A percentile compares a stretch with the other conserved stretches of the same genome.
phyloP scores from a whole-genome alignment of 306 rosid species.

The Corylus avellana region DNA sequence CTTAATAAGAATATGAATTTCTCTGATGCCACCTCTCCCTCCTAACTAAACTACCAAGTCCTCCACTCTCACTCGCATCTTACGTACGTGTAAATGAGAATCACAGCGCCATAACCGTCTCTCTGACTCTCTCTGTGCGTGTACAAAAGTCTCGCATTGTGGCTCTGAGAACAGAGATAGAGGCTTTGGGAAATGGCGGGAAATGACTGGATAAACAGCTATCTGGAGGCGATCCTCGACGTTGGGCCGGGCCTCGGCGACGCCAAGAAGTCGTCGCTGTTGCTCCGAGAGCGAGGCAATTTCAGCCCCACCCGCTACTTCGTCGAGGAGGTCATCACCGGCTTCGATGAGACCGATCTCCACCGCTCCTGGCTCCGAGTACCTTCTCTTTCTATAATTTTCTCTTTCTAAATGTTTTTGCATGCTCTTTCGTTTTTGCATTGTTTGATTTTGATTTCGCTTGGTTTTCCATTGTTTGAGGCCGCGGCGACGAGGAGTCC shows the following conservation, averaged over 20 bases:
- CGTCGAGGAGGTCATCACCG: slow-evolving; percentile 65
- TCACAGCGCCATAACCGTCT: neutral
- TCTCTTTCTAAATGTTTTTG: neutral
- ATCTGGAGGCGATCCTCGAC: slow-evolving; percentile 64
- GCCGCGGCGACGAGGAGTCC: slow-evolving; percentile 66
- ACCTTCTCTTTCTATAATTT: neutral
- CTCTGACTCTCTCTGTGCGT: neutral
- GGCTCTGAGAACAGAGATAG: neutral
- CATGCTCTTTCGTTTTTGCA: neutral
- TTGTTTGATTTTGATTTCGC: neutral
- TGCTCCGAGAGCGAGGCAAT: slow-evolving; percentile 56
- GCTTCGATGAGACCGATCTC: slow-evolving; percentile 67
- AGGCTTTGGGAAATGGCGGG: slow-evolving; percentile 47
- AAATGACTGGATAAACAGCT: slow-evolving; percentile 63
- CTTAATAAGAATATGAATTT: neutral
- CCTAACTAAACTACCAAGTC: neutral
- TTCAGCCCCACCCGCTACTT: slow-evolving; percentile 67
- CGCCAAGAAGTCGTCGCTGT: slow-evolving; percentile 50
- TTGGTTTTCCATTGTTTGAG: slow-evolving; percentile 17
- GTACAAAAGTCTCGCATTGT: neutral
- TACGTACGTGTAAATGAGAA: neutral
- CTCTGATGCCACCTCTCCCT: neutral
- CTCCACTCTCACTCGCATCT: neutral
- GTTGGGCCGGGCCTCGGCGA: slow-evolving; percentile 55
- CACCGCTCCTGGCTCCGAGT: slow-evolving; percentile 64